Base-by-base conservation (phyloP, 192 early-diverging fungal species). In the Umbelopsis isabellina region DNA sequence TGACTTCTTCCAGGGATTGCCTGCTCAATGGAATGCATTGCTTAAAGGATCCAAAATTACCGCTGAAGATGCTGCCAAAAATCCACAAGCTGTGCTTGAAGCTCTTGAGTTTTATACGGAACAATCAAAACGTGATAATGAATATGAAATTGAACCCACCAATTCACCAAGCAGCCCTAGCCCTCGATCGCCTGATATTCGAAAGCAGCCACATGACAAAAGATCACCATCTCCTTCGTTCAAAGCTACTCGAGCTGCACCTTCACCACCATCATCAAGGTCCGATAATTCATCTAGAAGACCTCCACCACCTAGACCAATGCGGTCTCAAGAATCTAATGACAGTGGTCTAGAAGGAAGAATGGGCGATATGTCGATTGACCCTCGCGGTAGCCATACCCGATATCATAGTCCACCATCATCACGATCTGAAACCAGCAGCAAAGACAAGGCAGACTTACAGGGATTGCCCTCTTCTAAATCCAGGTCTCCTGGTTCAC, bases 61-160 rank as follows among this genome's bases (percentile, higher is more conserved):
- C 21, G 90, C 96, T 74, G 95, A 99, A 74, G 98, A 99, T 88
- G 96, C 95, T 75, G 90, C 94, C 46, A 95, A 94, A 80, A 95
- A 99, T 71, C 98, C 98, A 33, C 97, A 98, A 81, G 97, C 97
- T 21, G 98, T 99, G 41, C 78, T 98, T 20, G 97, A 98, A 75
- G 97, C 96, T 33, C 85, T 99, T 30, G 96, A 98, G 78, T 99
- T 99, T 71, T 99, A 98, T 85, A 95, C 96, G 23, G 96, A 95
- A 75, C 89, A 93, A 75, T 80, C 83, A 22, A 83, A 84, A 70
- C 73, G 80, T 21, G 81, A 84, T n/a, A 72, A 78, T 44, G 74
- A 73, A 46, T 61, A 27, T 61, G 55, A 61, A 15, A 33, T 61
- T 25, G 55, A 61, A 35, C 55, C 55, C 1, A 27, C 55, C 55